These are phyloP conservation scores for Glycine latifolia DNA, from an alignment of 306 rosid species.

Conservation along the genomic window DNA sequence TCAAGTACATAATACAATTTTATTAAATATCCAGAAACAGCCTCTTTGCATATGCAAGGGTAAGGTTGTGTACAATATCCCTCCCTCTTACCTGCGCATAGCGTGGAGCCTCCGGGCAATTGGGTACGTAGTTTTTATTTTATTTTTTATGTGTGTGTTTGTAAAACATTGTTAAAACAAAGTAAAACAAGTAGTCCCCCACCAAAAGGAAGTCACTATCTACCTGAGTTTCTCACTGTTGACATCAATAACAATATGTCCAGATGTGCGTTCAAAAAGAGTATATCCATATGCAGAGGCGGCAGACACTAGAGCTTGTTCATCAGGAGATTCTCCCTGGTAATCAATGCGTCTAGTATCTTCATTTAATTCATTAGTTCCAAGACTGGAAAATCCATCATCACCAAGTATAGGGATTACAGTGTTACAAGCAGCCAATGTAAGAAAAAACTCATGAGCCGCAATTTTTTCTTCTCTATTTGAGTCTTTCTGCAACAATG, in stretches of 20 bases:
- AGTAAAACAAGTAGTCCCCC: constrained; percentile 27
- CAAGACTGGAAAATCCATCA: constrained; percentile 52
- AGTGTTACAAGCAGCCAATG: constrained; percentile 96
- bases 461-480: constrained; percentile 66
- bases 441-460: constrained; percentile 91
- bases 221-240: constrained; percentile 97
- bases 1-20: constrained; percentile 26
- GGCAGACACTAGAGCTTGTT: constrained; percentile 95
- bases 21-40: too few species aligned
- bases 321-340: constrained; percentile 99
- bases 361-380: constrained; percentile 57
- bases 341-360: constrained; percentile 61
- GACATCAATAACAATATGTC: constrained; percentile 91
- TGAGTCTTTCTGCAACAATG: constrained; percentile 61
- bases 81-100: too few species aligned
- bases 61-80: too few species aligned
- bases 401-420: constrained; percentile 75
- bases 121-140: too few species aligned
- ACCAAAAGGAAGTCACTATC: constrained; percentile 56
- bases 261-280: constrained; percentile 96
- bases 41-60: too few species aligned
- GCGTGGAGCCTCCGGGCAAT: too few species aligned
- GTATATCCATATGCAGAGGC: constrained; percentile 95
- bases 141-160: too few species aligned
- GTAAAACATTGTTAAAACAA: constrained; percentile 15